Percentiles rank a stretch among this genome's conserved stretches.
phyloP scores from a whole-genome alignment of 345 rosid species.

The Anastatica hierochuntica region DNA sequence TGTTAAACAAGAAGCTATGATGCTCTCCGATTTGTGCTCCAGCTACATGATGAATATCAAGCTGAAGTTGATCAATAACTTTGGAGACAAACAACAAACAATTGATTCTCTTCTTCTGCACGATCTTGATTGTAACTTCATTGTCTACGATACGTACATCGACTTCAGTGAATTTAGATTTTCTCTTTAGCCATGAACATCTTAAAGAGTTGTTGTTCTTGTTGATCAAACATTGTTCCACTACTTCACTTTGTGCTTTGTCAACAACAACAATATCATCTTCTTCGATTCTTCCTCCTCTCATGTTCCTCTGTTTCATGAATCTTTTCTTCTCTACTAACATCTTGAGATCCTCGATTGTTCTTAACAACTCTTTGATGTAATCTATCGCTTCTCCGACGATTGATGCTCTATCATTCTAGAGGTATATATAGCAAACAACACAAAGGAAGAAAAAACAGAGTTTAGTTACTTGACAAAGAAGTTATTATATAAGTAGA shows the following conservation, averaged over 20 bases:
- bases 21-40: slow-evolving; percentile 76
- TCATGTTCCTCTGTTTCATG: slow-evolving; percentile 37
- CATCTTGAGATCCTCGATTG: slow-evolving; percentile 46
- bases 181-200: slow-evolving; percentile 83
- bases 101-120: slow-evolving; percentile 63
- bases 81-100: slow-evolving; percentile 57
- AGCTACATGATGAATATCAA: slow-evolving; percentile 70
- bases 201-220: slow-evolving; percentile 32
- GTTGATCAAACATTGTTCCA: slow-evolving; percentile 32
- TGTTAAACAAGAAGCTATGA: slow-evolving; percentile 58
- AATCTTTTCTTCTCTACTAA: slow-evolving; percentile 60
- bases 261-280: slow-evolving; percentile 26
- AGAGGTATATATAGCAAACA: neutral
- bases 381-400: slow-evolving; percentile 67
- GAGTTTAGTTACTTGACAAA: neutral
- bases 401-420: slow-evolving; percentile 64
- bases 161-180: slow-evolving; percentile 61
- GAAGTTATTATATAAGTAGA: neutral
- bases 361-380: slow-evolving; percentile 59
- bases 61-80: slow-evolving; percentile 61
- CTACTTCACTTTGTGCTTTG: slow-evolving; percentile 32
- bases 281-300: slow-evolving; percentile 34
- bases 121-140: slow-evolving; percentile 62
- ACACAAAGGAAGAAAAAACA: neutral
- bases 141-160: slow-evolving; percentile 68